Evolutionary conservation across 257 asterid genomes (phyloP).

Genomic region (Nicotiana obtusifolia): DNA sequence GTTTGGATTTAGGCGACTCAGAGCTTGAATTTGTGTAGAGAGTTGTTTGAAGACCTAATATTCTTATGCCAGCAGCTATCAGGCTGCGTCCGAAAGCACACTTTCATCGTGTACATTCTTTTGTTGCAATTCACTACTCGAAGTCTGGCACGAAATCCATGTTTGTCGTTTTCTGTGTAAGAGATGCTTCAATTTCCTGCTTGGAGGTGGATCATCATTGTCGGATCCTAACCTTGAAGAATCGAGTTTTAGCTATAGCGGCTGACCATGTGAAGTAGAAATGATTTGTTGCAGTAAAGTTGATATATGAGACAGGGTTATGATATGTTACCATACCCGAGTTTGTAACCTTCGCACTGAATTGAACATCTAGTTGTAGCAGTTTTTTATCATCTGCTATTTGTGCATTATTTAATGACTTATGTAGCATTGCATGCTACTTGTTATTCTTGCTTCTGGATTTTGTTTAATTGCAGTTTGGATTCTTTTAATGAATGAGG

Average conservation of each 20-base stretch:
- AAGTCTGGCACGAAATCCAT: not conserved
- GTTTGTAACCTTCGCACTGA: not conserved
- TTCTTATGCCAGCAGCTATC: not conserved
- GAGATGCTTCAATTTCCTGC: not conserved
- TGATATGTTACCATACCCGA: slow-evolving; percentile 3
- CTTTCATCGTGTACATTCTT: not conserved
- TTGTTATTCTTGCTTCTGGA: not conserved
- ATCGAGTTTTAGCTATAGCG: not conserved
- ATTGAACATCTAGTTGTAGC: not conserved
- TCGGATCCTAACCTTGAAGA: not conserved
- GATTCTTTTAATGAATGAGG: not conserved
- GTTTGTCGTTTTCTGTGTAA: not conserved
- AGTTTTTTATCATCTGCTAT: not conserved
- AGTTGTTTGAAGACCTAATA: not conserved
- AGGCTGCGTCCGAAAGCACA: not conserved
- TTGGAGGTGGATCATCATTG: not conserved
- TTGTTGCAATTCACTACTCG: not conserved
- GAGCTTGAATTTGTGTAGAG: slow-evolving; percentile 22
- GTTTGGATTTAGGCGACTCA: slow-evolving; percentile 69
- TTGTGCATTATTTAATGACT: not conserved
- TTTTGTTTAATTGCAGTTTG: not conserved
- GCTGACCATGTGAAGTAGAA: not conserved
- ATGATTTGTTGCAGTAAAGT: not conserved
- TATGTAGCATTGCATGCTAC: not conserved
- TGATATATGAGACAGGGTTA: not conserved